phyloP scores from a whole-genome alignment of 2,329 filamentous ascomycete genomes.

The Aspergillus fischeri region DNA sequence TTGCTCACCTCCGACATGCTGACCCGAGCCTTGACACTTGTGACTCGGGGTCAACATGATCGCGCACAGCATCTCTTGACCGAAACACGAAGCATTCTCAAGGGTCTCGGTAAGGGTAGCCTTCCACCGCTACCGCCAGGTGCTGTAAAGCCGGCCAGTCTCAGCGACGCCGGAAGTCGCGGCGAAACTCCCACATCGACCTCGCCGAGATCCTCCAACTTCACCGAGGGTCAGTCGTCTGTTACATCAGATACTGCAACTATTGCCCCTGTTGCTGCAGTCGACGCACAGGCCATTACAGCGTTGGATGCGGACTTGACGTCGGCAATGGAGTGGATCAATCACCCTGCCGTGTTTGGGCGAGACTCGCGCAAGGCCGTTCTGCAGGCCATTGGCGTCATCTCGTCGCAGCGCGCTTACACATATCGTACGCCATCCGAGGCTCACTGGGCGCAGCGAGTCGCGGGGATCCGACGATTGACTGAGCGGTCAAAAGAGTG shows the following conservation, averaged over 20 bases:
- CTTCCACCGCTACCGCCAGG: conserved; percentile 75
- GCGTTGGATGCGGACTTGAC: conserved; percentile 90
- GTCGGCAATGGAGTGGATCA: conserved; percentile 92
- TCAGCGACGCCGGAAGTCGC: conserved; percentile 37
- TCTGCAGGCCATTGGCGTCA: conserved; percentile 92
- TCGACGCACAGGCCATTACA: conserved; percentile 74
- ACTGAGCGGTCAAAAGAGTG: conserved; percentile 85
- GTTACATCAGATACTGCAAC: conserved; percentile 42
- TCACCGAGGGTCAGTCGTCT: conserved; percentile 31
- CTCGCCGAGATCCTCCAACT: conserved; percentile 36
- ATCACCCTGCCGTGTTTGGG: conserved; percentile 89
- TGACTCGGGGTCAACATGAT: conserved; percentile 88
- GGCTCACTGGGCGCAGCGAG: conserved; percentile 79
- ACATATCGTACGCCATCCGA: conserved; percentile 91
- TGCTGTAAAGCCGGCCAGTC: conserved; percentile 42
- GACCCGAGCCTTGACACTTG: conserved; percentile 82
- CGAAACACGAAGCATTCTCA: conserved; percentile 91
- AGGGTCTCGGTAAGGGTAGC: conserved; percentile 91
- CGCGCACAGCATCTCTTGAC: conserved; percentile 86
- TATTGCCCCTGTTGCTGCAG: conserved; percentile 60
- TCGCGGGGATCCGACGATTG: conserved; percentile 74
- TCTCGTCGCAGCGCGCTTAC: conserved; percentile 88
- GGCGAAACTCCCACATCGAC: conserved; percentile 35
- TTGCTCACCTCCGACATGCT: conserved; percentile 97
- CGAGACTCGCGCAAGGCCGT: conserved; percentile 94